Conservation (phyloP, 768 basidiomycete species). For the Coprinopsis strossmayeri region DNA sequence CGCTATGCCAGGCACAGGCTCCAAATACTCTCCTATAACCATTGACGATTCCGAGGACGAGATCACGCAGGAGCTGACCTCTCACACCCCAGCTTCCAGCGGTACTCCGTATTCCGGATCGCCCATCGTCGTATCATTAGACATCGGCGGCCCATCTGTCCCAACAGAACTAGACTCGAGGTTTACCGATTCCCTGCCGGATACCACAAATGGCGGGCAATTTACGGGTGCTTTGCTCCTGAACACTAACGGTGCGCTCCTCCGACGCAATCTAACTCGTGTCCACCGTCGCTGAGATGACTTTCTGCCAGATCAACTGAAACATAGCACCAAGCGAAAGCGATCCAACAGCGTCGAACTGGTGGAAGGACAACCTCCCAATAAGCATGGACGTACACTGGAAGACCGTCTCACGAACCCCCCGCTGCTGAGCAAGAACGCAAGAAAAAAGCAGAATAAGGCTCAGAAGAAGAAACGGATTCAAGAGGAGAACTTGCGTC, state of each 20-base stretch:
- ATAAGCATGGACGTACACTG: background rate
- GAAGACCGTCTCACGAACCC: background rate
- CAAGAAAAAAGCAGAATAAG: conserved; percentile 33
- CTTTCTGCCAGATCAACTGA: background rate
- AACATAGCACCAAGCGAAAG: background rate
- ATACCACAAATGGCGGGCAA: too few relatives aligned
- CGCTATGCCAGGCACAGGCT: background rate
- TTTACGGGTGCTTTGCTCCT: background rate
- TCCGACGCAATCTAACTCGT: background rate
- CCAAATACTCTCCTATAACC: background rate
- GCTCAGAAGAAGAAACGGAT: conserved; percentile 26
- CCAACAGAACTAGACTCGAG: background rate
- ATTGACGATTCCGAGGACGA: background rate
- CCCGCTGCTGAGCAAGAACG: conserved; percentile 29
- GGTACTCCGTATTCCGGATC: background rate
- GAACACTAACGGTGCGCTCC: too few relatives aligned
- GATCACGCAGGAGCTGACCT: background rate
- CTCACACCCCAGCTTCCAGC: background rate
- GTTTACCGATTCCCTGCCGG: background rate
- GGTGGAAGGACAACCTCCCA: background rate
- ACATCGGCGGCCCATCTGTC: background rate
- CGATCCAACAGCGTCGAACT: background rate
- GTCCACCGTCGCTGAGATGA: background rate
- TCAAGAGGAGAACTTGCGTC: conserved; percentile 11
- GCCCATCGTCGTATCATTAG: background rate